Base-by-base conservation (phyloP, 331 rosid species). In the Erythrophleum ivorense region DNA sequence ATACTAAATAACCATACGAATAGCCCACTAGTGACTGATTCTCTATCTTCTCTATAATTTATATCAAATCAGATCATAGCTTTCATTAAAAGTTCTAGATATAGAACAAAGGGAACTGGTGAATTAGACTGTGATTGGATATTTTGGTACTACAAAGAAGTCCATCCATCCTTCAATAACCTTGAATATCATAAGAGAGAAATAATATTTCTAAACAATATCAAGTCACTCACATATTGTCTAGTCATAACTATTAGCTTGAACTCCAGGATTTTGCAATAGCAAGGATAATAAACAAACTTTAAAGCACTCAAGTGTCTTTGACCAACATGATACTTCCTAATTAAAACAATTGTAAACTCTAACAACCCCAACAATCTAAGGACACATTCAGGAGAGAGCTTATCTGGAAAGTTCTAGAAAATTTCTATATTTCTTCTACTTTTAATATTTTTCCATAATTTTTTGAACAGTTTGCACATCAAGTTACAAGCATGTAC, bases 31-130 rank as follows among this genome's bases (percentile, higher is more conserved):
- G 57, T 9, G 38, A 60, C 55, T 24, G 69, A 76, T 49, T 69
- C 54, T 43, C 38, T 3, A 15, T n/a, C 54, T 58, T 68, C 14
- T 67, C 73, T 67, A 46, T 0, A 18, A 21, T 18, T 16, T 11
- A 75, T 24, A 74, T 5, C 55, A 70, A 60, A 70, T 50, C 38
- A 59, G 66, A 50, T 45, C 59, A 77, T 49, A 50, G 57, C 66
- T 15, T 40, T 31, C 18, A 59, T 16, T 41, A 54, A 40, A 74
- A 34, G 81, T 58, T 59, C 60, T 65, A 49, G 73, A 19, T 48
- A 18, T 21, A 24, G 21, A 59, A 24, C 31, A 46, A 68, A 54
- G 19, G n/a, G 67, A 50, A 57, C 46, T 34, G 65, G 38, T 50
- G 46, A 73, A 12, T 40, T 1, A 55, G 62, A 55, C 31, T n/a